Evolutionary conservation across 2,329 filamentous ascomycete genomes (phyloP).

Genomic region (Coleophoma eucalyptorum): DNA sequence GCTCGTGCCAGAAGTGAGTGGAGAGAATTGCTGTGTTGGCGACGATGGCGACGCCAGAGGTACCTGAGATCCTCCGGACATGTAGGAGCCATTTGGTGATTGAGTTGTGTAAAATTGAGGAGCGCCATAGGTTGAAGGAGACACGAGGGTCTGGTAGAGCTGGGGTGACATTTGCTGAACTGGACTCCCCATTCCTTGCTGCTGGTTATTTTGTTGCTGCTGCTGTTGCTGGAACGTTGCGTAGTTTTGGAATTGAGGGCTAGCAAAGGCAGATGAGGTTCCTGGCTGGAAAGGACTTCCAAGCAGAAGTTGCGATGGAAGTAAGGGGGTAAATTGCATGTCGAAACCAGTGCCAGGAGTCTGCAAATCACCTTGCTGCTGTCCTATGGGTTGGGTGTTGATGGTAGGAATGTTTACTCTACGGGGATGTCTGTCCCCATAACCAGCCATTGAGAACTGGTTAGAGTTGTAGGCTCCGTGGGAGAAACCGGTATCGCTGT

Average conservation of each 20-base stretch:
- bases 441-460: conserved; percentile 65
- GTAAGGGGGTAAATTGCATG: conserved; percentile 96
- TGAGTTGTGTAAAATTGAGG: conserved; percentile 82
- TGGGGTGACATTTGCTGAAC: conserved; percentile 78
- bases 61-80: conserved; percentile 38
- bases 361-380: conserved; percentile 65
- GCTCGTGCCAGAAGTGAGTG: conserved; percentile 84
- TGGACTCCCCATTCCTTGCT: conserved; percentile 66
- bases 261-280: conserved; percentile 84
- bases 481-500: conserved; percentile 84
- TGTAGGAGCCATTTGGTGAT: conserved; percentile 78
- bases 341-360: conserved; percentile 88
- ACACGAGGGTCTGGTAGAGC: conserved; percentile 80
- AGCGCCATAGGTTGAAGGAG: conserved; percentile 77
- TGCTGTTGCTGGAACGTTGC: conserved; percentile 67
- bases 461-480: conserved; percentile 90
- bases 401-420: conserved; percentile 85
- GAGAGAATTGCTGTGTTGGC: conserved; percentile 72
- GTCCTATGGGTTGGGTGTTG: conserved; percentile 72
- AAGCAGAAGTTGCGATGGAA: conserved; percentile 90
- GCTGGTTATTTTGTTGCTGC: conserved; percentile 47
- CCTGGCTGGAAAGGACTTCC: conserved; percentile 97
- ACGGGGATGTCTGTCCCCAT: conserved; percentile 82
- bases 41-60: conserved; percentile 57
- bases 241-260: conserved; percentile 86